Conservation (phyloP, 768 basidiomycete species). For the Hydnomerulius pinastri region DNA sequence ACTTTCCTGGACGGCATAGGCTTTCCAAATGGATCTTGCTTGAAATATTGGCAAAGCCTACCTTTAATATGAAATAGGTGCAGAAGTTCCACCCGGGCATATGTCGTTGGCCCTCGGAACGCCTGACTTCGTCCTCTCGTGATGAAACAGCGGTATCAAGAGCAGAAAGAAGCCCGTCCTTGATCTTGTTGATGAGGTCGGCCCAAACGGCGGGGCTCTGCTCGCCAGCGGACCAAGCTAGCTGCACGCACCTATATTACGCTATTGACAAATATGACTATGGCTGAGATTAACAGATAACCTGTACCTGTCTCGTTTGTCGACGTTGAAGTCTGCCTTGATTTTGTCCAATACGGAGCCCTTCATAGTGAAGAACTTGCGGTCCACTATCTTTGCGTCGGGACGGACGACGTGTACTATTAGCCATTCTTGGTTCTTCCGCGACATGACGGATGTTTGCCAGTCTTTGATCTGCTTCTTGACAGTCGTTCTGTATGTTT, state of each 20-base stretch:
- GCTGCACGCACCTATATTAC: slow-evolving; percentile 69
- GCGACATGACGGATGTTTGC: slow-evolving; percentile 63
- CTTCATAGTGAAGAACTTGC: slow-evolving; percentile 82
- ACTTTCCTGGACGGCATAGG: slow-evolving; percentile 68
- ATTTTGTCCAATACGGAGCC: slow-evolving; percentile 87
- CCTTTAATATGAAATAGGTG: slow-evolving; percentile 95
- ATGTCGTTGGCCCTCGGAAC: slow-evolving; percentile 84
- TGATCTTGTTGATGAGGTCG: slow-evolving; percentile 84
- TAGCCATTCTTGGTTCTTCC: slow-evolving; percentile 92
- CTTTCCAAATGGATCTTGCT: neutral
- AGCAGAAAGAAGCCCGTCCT: slow-evolving; percentile 83
- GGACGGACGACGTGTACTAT: slow-evolving; percentile 84
- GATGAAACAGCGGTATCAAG: slow-evolving; percentile 79
- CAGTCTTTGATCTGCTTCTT: slow-evolving; percentile 93
- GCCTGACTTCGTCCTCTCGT: slow-evolving; percentile 87
- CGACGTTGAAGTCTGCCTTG: slow-evolving; percentile 86
- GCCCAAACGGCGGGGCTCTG: slow-evolving; percentile 84
- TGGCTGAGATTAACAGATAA: slow-evolving; percentile 5
- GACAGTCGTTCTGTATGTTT: slow-evolving; percentile 74
- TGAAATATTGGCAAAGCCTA: slow-evolving; percentile 32
- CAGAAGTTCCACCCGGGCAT: slow-evolving; percentile 99
- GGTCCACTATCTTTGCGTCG: slow-evolving; percentile 57
- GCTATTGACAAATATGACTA: slow-evolving; percentile 17
- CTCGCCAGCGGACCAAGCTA: slow-evolving; percentile 71
- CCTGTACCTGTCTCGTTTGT: slow-evolving; percentile 75